Evolutionary conservation across 176 grass and related monocot species (phyloP).

Genomic region (Cenchrus fungigraminus): DNA sequence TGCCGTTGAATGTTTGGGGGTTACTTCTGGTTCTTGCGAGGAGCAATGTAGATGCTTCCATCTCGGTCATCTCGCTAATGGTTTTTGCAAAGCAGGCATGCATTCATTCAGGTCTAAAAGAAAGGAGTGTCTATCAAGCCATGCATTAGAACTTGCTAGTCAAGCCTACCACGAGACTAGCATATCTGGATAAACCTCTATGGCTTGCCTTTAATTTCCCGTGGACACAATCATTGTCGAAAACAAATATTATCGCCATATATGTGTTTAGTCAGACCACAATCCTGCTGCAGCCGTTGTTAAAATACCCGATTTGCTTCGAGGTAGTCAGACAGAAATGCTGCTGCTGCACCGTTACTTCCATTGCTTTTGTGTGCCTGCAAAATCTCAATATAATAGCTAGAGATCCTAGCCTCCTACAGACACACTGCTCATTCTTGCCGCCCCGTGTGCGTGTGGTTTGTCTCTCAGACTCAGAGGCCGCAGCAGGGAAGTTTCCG

Average conservation of each 20-base stretch:
- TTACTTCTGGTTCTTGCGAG: background rate
- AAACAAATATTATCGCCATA: conserved; percentile 23
- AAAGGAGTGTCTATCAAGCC: background rate
- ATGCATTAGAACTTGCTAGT: conserved; percentile 24
- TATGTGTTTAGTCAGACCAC: conserved; percentile 12
- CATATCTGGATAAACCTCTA: conserved; percentile 17
- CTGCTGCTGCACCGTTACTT: conserved; percentile 2
- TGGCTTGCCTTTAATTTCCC: background rate
- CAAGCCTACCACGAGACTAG: background rate
- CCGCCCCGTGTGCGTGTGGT: background rate
- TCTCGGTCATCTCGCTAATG: background rate
- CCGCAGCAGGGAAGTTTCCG: too few relatives aligned
- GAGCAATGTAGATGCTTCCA: too few relatives aligned
- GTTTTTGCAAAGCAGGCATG: background rate
- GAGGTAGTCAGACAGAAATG: background rate
- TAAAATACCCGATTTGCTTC: background rate
- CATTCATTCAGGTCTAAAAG: background rate
- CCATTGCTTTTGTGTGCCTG: background rate
- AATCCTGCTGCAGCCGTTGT: background rate
- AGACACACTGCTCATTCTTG: background rate
- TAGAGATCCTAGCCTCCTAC: background rate
- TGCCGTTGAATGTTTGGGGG: background rate
- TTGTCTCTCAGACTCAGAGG: background rate
- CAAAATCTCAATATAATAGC: background rate
- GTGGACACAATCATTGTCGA: background rate